Percentiles rank a stretch among this genome's conserved stretches.
These are phyloP conservation scores for Paracamarosporium sp. DNA, from an alignment of 2,329 filamentous ascomycete species.

Conservation along the genomic window DNA sequence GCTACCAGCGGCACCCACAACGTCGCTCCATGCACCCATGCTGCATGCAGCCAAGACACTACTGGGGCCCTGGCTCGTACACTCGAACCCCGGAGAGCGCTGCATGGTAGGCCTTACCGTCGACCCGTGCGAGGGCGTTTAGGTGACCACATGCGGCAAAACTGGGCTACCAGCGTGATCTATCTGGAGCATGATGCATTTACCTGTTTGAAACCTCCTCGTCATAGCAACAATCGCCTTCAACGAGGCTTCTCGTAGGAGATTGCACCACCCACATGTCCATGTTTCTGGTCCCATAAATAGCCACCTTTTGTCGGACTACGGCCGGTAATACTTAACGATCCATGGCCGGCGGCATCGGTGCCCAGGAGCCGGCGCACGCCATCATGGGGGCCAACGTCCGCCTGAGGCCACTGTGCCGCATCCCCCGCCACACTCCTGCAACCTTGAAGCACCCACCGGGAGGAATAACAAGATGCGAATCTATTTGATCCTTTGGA, in stretches of 20 bases:
- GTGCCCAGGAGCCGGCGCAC: not conserved
- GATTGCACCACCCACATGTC: not conserved
- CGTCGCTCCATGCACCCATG: conserved; percentile 7
- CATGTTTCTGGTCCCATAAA: not conserved
- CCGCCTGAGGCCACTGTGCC: not conserved
- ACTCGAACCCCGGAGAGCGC: conserved; percentile 1
- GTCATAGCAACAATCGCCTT: not conserved
- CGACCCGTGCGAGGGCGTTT: conserved; percentile 13
- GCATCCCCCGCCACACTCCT: not conserved
- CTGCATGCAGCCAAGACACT: conserved; percentile 10
- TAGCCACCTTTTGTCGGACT: not conserved
- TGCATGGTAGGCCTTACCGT: conserved; percentile 10
- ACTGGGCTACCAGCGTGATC: conserved; percentile 1
- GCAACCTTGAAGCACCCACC: not conserved
- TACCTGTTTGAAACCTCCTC: not conserved
- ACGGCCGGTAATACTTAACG: not conserved
- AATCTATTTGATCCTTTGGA: conserved; percentile 7
- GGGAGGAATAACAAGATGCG: conserved; percentile 15
- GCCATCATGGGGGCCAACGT: conserved; percentile 1
- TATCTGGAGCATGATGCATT: not conserved
- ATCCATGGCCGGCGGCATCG: not conserved
- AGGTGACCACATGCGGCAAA: conserved; percentile 10
- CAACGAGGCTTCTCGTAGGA: not conserved
- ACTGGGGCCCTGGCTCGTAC: not conserved
- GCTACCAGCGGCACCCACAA: conserved; percentile 13